A percentile compares a stretch with the other conserved stretches of the same genome.
Evolutionary conservation across 2,329 filamentous ascomycete species (phyloP).

Genomic region (Aspergillus novofumigatus): DNA sequence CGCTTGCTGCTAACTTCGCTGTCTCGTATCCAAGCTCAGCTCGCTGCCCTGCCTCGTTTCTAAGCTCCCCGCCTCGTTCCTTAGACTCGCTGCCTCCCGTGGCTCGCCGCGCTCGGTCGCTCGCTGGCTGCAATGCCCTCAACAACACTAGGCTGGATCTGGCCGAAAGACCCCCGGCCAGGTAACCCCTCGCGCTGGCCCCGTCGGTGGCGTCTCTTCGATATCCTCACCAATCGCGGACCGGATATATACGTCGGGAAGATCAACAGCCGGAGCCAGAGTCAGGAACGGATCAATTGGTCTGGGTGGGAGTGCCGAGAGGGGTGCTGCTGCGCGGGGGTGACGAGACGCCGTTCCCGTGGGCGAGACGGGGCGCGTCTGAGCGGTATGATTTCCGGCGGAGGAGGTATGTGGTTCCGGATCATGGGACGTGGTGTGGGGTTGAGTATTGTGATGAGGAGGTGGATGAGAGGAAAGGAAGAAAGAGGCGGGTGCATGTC

Average conservation of each 20-base stretch:
- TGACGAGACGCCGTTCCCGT: constrained; percentile 14
- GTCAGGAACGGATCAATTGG: neutral
- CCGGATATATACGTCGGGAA: constrained; percentile 41
- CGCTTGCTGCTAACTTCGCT: too few relatives aligned
- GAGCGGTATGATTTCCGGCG: constrained; percentile 32
- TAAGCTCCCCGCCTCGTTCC: too few relatives aligned
- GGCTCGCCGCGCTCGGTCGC: too few relatives aligned
- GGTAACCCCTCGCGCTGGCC: constrained; percentile 30
- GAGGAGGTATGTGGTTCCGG: constrained; percentile 26
- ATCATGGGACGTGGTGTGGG: constrained; percentile 26
- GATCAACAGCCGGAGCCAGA: constrained; percentile 6
- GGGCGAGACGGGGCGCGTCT: constrained; percentile 14
- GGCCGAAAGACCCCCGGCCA: constrained; percentile 36
- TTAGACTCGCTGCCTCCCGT: too few relatives aligned
- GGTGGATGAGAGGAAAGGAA: neutral
- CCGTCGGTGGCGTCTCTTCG: constrained; percentile 28
- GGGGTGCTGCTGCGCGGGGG: constrained; percentile 2
- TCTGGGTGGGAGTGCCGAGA: neutral
- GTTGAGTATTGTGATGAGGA: constrained; percentile 25
- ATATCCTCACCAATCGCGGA: constrained; percentile 37
- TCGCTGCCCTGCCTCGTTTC: too few relatives aligned
- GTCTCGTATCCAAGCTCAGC: too few relatives aligned
- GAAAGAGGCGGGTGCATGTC: constrained; percentile 13
- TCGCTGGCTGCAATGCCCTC: neutral
- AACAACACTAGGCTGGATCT: constrained; percentile 28